Evolutionary conservation across 805 yeast genomes (phyloP), one percentile per base, ranked within the genome.

Genomic region (Candida succiphila): DNA sequence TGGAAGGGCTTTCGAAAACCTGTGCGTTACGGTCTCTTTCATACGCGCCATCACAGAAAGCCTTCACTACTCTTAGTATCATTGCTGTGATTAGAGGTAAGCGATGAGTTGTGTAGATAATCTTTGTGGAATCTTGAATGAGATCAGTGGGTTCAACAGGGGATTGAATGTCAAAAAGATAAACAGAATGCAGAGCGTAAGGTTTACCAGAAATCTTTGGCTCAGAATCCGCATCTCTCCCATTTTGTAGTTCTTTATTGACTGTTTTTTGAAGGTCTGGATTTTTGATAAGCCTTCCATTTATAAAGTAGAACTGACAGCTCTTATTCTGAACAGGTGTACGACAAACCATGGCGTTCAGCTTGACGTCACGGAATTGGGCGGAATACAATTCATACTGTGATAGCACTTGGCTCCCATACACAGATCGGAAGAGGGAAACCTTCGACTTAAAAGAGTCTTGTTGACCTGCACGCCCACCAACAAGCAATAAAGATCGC

Each of bases 221-320:
- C n/a, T n/a, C n/a, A 21, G 7, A 10, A 21, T 21, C 20, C 13
- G 7, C n/a, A 27, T 12, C 15, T 27, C 21, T 19, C 10, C 17
- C 49, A n/a, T 34, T 31, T 9, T 28, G 24, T 35, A 62, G 60
- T 6, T 40, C 17, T 23, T 39, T 42, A 32, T 56, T 56, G 10
- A 63, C 39, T 0, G 18, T 31, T 15, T 38, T 42, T 2, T 29
- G 19, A 8, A 60, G 16, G 4, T 34, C 36, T 3, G 34, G 29
- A 33, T 57, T 53, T 0, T 27, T 8, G 14, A 61, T 44, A 9
- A 43, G 51, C 17, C 67, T 52, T 3, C 60, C 60, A 46, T 76
- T 72, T 17, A 70, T 41, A 33, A 59, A 67, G 2, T 73, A 42
- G 32, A 58, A 64, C 41, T 75, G 82, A 36, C 60, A 56, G 1